Percentiles rank a stretch among this genome's conserved stretches.
Conservation (phyloP, 441 rosid genomes). For the Biscutella laevigata region DNA sequence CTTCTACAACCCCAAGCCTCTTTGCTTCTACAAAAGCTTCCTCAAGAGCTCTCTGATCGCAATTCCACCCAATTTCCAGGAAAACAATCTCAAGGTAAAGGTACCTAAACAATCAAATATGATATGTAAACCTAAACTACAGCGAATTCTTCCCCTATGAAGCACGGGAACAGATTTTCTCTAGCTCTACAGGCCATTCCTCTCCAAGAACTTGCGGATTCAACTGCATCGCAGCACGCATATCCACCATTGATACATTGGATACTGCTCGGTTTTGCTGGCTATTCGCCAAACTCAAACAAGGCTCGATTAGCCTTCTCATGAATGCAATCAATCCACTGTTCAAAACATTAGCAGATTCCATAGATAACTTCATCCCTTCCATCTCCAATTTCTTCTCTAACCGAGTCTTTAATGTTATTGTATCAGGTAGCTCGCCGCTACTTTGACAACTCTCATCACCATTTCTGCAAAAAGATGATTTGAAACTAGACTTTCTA, state of each 20-base stretch:
- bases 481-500: slow-evolving; percentile 31
- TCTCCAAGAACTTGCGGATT: slow-evolving; percentile 69
- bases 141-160: slow-evolving; percentile 4
- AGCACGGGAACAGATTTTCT: slow-evolving; percentile 40
- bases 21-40: slow-evolving; percentile 15
- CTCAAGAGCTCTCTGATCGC: slow-evolving; percentile 2
- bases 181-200: slow-evolving; percentile 65
- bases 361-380: slow-evolving; percentile 40
- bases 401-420: slow-evolving; percentile 43
- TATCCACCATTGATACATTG: slow-evolving; percentile 44
- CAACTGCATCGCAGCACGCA: slow-evolving; percentile 53
- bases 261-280: slow-evolving; percentile 16
- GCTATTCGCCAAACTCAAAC: slow-evolving; percentile 40
- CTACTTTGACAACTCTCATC: slow-evolving; percentile 34
- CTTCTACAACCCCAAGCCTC: slow-evolving; percentile 23
- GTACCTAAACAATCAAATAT: slow-evolving; percentile 14
- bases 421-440: slow-evolving; percentile 63
- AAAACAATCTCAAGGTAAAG: slow-evolving; percentile 14
- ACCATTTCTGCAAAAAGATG: slow-evolving; percentile 16
- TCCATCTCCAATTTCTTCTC: slow-evolving; percentile 53
- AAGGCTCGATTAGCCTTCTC: slow-evolving; percentile 63
- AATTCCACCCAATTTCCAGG: slow-evolving; percentile 4
- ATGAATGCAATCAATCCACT: slow-evolving; percentile 52
- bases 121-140: neutral
- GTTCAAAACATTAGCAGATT: slow-evolving; percentile 57